These are phyloP conservation scores for Phaeosphaeria sp. DNA, from an alignment of 2,329 filamentous ascomycete genomes.

Conservation along the genomic window DNA sequence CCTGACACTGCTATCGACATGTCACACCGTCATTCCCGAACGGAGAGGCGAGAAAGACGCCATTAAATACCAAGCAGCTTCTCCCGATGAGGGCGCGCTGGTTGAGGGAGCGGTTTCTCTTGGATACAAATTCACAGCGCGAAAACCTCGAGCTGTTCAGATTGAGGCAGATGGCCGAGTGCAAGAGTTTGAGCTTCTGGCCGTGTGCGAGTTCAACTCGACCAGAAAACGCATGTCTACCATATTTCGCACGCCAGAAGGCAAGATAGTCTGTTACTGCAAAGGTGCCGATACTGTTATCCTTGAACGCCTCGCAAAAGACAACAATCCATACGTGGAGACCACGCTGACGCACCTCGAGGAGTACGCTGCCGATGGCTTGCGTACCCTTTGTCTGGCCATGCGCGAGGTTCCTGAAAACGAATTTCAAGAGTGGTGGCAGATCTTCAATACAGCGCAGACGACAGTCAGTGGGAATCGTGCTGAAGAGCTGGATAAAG, in stretches of 20 bases:
- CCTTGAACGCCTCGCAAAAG: slow-evolving; percentile 81
- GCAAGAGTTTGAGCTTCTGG: slow-evolving; percentile 85
- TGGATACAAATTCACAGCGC: slow-evolving; percentile 88
- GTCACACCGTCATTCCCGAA: slow-evolving; percentile 97
- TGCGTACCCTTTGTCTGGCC: slow-evolving; percentile 91
- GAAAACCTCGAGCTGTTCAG: slow-evolving; percentile 87
- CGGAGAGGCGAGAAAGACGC: slow-evolving; percentile 76
- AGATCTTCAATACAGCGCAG: slow-evolving; percentile 83
- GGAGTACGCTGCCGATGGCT: slow-evolving; percentile 95
- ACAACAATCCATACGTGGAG: slow-evolving; percentile 83
- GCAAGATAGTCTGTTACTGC: slow-evolving; percentile 90
- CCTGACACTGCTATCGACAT: slow-evolving; percentile 82
- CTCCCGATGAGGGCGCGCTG: slow-evolving; percentile 94
- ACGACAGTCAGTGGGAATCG: slow-evolving; percentile 93
- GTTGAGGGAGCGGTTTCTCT: slow-evolving; percentile 87
- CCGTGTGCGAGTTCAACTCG: slow-evolving; percentile 99
- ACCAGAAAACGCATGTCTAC: slow-evolving; percentile 97
- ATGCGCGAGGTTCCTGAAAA: slow-evolving; percentile 91
- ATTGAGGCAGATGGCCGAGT: slow-evolving; percentile 75
- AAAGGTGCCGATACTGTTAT: slow-evolving; percentile 99
- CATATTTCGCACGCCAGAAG: slow-evolving; percentile 94
- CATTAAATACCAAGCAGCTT: slow-evolving; percentile 98
- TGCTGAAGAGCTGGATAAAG: slow-evolving; percentile 95
- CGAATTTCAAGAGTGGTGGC: slow-evolving; percentile 86
- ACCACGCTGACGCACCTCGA: slow-evolving; percentile 93